phyloP scores from a whole-genome alignment of 768 basidiomycete genomes.

The Pholiota conissans region DNA sequence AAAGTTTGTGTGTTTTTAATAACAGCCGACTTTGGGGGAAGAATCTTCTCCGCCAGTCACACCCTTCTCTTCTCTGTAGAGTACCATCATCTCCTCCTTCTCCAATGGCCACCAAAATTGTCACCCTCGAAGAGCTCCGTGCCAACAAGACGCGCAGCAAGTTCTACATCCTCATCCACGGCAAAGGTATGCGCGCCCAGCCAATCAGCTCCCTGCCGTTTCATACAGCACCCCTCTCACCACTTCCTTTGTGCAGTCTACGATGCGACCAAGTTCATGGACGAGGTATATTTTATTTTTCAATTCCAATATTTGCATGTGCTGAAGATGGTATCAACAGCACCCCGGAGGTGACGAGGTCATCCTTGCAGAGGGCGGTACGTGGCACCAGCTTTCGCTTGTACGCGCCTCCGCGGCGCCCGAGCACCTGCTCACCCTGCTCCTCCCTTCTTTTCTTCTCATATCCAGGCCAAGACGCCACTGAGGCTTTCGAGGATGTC shows the following conservation, averaged over 20 bases:
- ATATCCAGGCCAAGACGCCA: slow-evolving; percentile 83
- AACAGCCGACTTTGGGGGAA: not conserved
- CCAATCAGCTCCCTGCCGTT: slow-evolving; percentile 37
- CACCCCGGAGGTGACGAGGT: slow-evolving; percentile 99
- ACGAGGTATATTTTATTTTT: slow-evolving; percentile 62
- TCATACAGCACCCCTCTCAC: slow-evolving; percentile 23
- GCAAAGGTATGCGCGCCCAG: slow-evolving; percentile 60
- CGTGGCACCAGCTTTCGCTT: slow-evolving; percentile 31
- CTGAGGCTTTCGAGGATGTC: slow-evolving; percentile 98
- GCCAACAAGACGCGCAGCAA: slow-evolving; percentile 71
- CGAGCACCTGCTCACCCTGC: slow-evolving; percentile 10
- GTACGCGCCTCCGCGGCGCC: slow-evolving; percentile 7
- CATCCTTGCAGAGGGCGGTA: slow-evolving; percentile 87
- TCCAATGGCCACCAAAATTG: slow-evolving; percentile 50
- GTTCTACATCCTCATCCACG: slow-evolving; percentile 81
- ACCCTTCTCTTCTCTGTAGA: slow-evolving; percentile 9
- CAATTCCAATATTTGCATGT: not conserved
- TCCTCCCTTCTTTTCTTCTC: slow-evolving; percentile 1
- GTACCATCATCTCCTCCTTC: slow-evolving; percentile 25
- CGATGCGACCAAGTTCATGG: slow-evolving; percentile 90
- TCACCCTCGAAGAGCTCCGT: slow-evolving; percentile 78
- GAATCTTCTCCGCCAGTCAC: slow-evolving; percentile 4
- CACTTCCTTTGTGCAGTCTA: slow-evolving; percentile 61
- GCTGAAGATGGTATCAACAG: slow-evolving; percentile 27
- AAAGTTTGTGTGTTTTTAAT: slow-evolving; percentile 13